Evolutionary conservation across 2,329 filamentous ascomycete genomes (phyloP).

Genomic region (Annulohypoxylon truncatum): DNA sequence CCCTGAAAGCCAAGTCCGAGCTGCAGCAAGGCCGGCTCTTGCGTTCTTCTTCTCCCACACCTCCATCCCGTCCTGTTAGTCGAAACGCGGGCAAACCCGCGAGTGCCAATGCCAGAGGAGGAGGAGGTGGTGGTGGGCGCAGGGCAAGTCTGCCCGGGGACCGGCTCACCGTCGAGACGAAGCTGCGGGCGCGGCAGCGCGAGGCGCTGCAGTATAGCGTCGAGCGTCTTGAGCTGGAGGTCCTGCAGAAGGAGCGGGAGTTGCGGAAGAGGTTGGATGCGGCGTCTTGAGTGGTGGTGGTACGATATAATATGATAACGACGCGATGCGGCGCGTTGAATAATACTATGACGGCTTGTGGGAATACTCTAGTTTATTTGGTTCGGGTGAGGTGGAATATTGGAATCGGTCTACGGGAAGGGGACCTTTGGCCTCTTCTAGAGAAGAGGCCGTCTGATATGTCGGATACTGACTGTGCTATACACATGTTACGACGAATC

Average conservation of each 20-base stretch:
- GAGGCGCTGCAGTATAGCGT: conserved; percentile 89
- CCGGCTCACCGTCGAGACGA: conserved; percentile 65
- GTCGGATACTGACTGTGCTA: not conserved
- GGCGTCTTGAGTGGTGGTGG: conserved; percentile 45
- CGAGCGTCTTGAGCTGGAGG: conserved; percentile 85
- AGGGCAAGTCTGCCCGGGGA: conserved; percentile 1
- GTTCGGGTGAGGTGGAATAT: not conserved
- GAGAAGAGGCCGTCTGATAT: not conserved
- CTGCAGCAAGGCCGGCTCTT: conserved; percentile 78
- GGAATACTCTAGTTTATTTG: not conserved
- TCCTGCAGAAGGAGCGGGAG: conserved; percentile 77
- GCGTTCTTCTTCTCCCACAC: conserved; percentile 45
- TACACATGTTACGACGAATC: not conserved
- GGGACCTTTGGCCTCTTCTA: too few species aligned
- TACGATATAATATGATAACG: not conserved
- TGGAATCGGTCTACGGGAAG: not conserved
- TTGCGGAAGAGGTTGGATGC: conserved; percentile 62
- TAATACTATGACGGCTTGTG: not conserved
- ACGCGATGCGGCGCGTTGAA: not conserved
- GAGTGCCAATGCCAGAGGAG: not conserved
- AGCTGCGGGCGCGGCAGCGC: conserved; percentile 72
- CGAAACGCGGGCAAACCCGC: not conserved
- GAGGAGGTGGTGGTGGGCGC: not conserved
- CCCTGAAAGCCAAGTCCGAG: conserved; percentile 83
- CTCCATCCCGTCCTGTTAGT: not conserved